Conservation (phyloP, 306 rosid genomes). For the Erythrophleum fordii region DNA sequence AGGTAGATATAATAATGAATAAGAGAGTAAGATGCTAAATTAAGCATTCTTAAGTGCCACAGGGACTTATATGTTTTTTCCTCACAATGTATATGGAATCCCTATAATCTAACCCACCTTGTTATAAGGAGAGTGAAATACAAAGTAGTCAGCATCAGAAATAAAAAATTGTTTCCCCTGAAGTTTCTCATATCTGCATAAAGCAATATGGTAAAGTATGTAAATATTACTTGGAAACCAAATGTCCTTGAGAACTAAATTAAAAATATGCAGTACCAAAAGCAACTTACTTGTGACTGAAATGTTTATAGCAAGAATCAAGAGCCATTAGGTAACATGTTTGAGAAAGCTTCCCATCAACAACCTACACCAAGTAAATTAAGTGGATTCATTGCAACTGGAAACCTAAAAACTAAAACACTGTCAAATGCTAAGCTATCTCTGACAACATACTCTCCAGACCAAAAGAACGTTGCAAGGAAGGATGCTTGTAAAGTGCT, state of each 20-base stretch:
- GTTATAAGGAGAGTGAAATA: conserved; percentile 98
- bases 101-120: conserved; percentile 62
- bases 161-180: conserved; percentile 77
- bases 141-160: conserved; percentile 78
- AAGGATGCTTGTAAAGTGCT: conserved; percentile 8
- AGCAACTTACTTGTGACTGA: conserved; percentile 73
- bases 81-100: conserved; percentile 14
- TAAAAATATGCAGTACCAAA: neutral
- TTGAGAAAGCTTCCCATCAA: conserved; percentile 97
- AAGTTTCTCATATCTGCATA: conserved; percentile 79
- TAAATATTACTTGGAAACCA: conserved; percentile 3
- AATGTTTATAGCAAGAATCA: conserved; percentile 86
- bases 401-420: conserved; percentile 30
- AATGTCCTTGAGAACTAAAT: neutral
- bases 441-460: neutral
- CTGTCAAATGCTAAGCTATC: conserved; percentile 12
- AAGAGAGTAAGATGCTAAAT: conserved; percentile 26
- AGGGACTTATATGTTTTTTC: neutral
- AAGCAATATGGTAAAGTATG: conserved; percentile 39
- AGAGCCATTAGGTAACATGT: conserved; percentile 95
- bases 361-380: conserved; percentile 66
- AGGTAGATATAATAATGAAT: conserved; percentile 5
- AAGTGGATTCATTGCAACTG: conserved; percentile 31
- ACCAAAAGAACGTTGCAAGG: conserved; percentile 17
- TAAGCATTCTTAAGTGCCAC: conserved; percentile 22